These are phyloP conservation scores for Stemphylium lycopersici DNA, from an alignment of 2,329 filamentous ascomycete genomes.

Conservation along the genomic window DNA sequence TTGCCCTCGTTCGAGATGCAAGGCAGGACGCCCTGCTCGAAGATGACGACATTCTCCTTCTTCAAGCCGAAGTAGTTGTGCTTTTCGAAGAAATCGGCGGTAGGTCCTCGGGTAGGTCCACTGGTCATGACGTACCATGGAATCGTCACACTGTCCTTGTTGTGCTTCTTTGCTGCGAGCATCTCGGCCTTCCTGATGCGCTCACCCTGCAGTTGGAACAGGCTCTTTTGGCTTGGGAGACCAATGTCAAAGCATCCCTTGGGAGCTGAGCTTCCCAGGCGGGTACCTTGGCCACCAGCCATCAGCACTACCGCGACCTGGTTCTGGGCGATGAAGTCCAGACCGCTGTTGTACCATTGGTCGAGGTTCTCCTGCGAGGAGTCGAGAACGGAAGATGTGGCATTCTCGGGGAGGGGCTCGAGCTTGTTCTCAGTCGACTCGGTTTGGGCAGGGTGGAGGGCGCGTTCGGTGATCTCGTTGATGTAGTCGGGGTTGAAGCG, in stretches of 20 bases:
- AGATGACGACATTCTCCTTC: constrained; percentile 85
- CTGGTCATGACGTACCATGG: constrained; percentile 99
- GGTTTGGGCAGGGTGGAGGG: constrained; percentile 75
- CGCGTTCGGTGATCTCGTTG: constrained; percentile 82
- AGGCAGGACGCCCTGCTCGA: constrained; percentile 95
- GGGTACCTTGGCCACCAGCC: constrained; percentile 95
- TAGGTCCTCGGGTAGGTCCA: constrained; percentile 87
- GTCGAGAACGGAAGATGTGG: constrained; percentile 89
- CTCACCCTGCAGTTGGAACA: constrained; percentile 98
- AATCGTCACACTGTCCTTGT: constrained; percentile 65
- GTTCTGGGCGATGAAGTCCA: constrained; percentile 70
- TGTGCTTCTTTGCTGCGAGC: constrained; percentile 74
- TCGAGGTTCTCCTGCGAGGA: constrained; percentile 78
- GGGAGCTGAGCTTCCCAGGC: constrained; percentile 90
- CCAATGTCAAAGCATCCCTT: constrained; percentile 99
- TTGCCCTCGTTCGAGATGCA: constrained; percentile 98
- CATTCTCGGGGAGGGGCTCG: constrained; percentile 85
- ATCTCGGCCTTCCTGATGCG: constrained; percentile 85
- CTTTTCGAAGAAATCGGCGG: constrained; percentile 90
- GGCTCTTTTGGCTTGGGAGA: constrained; percentile 86
- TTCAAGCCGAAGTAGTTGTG: constrained; percentile 89
- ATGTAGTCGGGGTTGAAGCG: constrained; percentile 84
- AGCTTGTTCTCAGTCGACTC: constrained; percentile 63
- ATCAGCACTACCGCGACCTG: constrained; percentile 88
- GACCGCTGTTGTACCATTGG: constrained; percentile 78